Base-by-base conservation (phyloP, 2,329 filamentous ascomycete genomes). In the Colletotrichum sp. region DNA sequence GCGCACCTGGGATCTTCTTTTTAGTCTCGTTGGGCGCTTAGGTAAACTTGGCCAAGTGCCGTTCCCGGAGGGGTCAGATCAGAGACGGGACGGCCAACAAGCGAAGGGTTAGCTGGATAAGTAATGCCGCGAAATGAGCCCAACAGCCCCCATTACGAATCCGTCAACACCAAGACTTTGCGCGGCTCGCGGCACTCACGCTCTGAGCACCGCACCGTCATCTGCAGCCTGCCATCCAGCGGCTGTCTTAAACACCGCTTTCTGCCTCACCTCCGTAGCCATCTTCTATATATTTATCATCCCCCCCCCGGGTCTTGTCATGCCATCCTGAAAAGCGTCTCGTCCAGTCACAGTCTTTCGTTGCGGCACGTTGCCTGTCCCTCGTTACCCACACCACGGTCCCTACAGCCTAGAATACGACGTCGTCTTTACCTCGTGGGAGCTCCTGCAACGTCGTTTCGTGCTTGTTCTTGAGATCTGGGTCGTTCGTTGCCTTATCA, bases 311-410 rank as follows among this genome's bases (percentile, higher is more conserved):
- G 16, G n/a, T 24, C 39, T 30, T 44, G 18, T 73, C 64, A 52
- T 34, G 64, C 65, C 65, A 28, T 65, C 26, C 66, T 52, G 24
- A 55, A 34, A 13, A 8, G 16, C 24, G n/a, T n/a, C 59, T 66
- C 39, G 52, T 75, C 75, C 75, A 77, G 49, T 77, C 66, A 75
- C 18, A 67, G 39, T 71, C 71, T 62, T 39, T 71, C 36, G n/a
- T 49, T 71, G 21, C 21, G 24, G 62, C 75, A 77, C 75, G 72
- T 77, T 77, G 64, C 71, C 28, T 34, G 60, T 65, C 74, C 57
- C 70, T 65, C 59, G 18, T 74, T 69, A 55, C 59, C 34, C 44
- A 49, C 70, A 59, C 64, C 49, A 60, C 65, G 34, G 59, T 21
- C 70, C 64, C 30, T 39, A 36, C 64, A 73, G 70, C 49, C 39